phyloP scores from a whole-genome alignment of 805 yeast genomes.

The Candida mattraensis region DNA sequence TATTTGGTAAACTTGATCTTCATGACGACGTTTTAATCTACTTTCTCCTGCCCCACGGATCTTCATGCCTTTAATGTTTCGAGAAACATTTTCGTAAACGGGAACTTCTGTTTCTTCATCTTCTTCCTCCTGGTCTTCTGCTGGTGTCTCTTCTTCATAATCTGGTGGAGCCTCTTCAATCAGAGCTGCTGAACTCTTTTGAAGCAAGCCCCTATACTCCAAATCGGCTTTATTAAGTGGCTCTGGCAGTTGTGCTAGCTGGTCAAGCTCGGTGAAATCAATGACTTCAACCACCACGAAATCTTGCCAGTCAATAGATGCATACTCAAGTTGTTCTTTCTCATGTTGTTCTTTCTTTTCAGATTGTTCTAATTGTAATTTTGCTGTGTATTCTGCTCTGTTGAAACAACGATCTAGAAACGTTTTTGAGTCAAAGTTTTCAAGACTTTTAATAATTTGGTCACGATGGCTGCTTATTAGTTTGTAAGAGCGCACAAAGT shows the following conservation, averaged over 20 bases:
- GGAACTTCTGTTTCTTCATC: constrained; percentile 4
- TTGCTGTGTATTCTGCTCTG: constrained; percentile 55
- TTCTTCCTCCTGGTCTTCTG: constrained; percentile 10
- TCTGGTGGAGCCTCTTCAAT: constrained; percentile 32
- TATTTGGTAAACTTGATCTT: constrained; percentile 2
- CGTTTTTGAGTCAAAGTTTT: constrained; percentile 26
- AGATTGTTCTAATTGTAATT: constrained; percentile 34
- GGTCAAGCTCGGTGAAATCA: constrained; percentile 61
- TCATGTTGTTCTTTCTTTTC: constrained; percentile 34
- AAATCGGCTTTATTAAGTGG: constrained; percentile 62
- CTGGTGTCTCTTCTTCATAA: constrained; percentile 13
- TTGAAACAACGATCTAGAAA: constrained; percentile 48
- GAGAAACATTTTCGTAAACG: background rate
- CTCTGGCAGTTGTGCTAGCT: constrained; percentile 50
- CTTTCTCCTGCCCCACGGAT: constrained; percentile 72
- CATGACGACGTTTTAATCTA: constrained; percentile 40
- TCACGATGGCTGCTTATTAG: constrained; percentile 32
- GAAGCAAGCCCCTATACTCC: constrained; percentile 58
- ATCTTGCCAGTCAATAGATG: constrained; percentile 86
- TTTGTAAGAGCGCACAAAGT: constrained; percentile 57
- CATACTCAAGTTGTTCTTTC: constrained; percentile 53
- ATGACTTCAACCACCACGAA: constrained; percentile 71
- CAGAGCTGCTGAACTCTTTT: constrained; percentile 40
- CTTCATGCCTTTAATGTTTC: constrained; percentile 51
- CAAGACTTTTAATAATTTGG: constrained; percentile 18